Base-by-base conservation (phyloP, 768 basidiomycete genomes). In the Cystobasidium tubakii region DNA sequence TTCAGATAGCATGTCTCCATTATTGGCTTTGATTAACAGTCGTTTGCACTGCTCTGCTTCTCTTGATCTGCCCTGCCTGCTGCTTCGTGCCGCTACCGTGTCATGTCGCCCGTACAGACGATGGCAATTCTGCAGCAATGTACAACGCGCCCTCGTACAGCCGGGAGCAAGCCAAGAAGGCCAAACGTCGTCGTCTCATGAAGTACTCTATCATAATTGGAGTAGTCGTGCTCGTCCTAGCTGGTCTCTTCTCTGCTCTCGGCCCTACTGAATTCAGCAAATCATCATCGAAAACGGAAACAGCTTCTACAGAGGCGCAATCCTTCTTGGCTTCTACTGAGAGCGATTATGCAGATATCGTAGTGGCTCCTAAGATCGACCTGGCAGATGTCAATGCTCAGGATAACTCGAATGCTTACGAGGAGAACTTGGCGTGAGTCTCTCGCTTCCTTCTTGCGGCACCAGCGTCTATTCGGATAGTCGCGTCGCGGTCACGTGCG, bases 241-340 rank as follows among this genome's bases (percentile, higher is more conserved):
- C 31, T 13, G 66, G 44, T n/a, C n/a, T 67, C 3, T 67, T 67
- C 66, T 67, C 66, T 2, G 50, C 46, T 33, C 50, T 42, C n/a
- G 66, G 29, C 53, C 66, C 42, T 46, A 50, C 66, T 10, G 66
- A 33, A n/a, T 50, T 46, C 23, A 29, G 50, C 23, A 44, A 65
- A 65, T 67, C 66, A 34, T 67, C 66, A 4, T 46, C 43, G 6
- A 43, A 65, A 34, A 27, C 33, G 7, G 43, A 65, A 15, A 44
- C 36, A 12, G 31, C 63, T 19, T 25, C 63, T 15, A 44, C 63
- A 10, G 36, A 65, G 13, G 63, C 63, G 36, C 43, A 39, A 39
- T 39, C 36, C 25, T 27, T 36, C 23, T 44, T 65, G 33, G 63
- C 63, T 39, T 25, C 63, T 65, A 25, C 39, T 12, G 36, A 34